A percentile compares a stretch with the other conserved stretches of the same genome.
Conservation (phyloP, 2,329 filamentous ascomycete species). For the Penicillium sp. region DNA sequence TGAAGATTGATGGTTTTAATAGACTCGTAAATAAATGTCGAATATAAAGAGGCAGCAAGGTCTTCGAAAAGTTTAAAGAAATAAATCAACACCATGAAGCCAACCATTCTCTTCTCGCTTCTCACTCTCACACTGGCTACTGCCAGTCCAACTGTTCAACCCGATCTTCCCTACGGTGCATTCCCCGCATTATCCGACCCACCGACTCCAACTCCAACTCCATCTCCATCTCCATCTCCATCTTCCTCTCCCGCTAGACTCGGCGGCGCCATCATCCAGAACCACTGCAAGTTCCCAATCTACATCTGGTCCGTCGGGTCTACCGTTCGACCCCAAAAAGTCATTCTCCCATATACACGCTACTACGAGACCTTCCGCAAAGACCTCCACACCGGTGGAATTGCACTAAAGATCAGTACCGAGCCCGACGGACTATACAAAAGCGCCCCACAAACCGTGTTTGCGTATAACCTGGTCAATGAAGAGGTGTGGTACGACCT, state of each 20-base stretch:
- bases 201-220: not conserved
- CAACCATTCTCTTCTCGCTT: not conserved
- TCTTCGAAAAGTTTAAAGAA: no score
- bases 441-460: constrained; percentile 36
- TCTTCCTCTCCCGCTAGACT: constrained; percentile 1
- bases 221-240: no score
- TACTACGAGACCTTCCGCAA: constrained; percentile 36
- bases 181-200: not conserved
- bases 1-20: no score
- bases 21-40: no score
- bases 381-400: constrained; percentile 34
- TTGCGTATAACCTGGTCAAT: constrained; percentile 37
- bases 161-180: not conserved
- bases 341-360: constrained; percentile 17
- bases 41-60: no score
- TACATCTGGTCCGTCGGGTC: constrained; percentile 39
- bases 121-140: not conserved
- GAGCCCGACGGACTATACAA: constrained; percentile 30
- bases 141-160: not conserved
- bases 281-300: constrained; percentile 30
- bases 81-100: not conserved
- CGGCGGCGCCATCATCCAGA: constrained; percentile 33
- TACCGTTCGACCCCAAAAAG: constrained; percentile 18
- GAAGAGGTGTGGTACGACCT: constrained; percentile 40
- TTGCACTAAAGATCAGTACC: constrained; percentile 41